These are phyloP conservation scores for Inga oerstediana DNA, from an alignment of 306 rosid species.

Conservation along the genomic window DNA sequence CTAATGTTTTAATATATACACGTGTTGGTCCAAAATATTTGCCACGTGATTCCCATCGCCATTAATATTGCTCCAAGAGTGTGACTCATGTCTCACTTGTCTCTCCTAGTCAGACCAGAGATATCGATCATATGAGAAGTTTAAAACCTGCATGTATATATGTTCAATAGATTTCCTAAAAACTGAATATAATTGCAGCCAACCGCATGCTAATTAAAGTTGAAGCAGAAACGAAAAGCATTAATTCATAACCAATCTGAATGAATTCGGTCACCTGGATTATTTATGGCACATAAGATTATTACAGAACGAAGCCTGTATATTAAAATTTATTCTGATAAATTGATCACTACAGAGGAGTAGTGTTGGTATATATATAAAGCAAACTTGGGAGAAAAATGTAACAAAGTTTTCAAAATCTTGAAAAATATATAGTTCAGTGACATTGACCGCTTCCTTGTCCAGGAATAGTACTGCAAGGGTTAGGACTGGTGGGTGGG, in stretches of 20 bases:
- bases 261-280: neutral
- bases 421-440: neutral
- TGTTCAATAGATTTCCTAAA: too few species aligned
- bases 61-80: too few species aligned
- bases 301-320: neutral
- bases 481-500: neutral
- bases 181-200: too few species aligned
- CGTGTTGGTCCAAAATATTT: neutral
- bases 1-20: too few species aligned
- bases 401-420: neutral
- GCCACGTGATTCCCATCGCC: neutral
- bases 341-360: neutral
- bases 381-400: neutral
- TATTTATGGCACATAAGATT: neutral
- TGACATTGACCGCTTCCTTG: neutral
- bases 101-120: neutral
- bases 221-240: neutral
- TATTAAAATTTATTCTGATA: neutral
- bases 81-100: neutral
- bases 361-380: too few species aligned
- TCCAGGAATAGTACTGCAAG: slow-evolving; percentile 3
- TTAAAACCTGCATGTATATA: too few species aligned
- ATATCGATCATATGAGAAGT: neutral
- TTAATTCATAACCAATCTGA: neutral
- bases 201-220: too few species aligned